A percentile compares a stretch with the other conserved stretches of the same genome.
Conservation (phyloP, 352 stramenopile genomes). For the Phytophthora sansomeana region DNA sequence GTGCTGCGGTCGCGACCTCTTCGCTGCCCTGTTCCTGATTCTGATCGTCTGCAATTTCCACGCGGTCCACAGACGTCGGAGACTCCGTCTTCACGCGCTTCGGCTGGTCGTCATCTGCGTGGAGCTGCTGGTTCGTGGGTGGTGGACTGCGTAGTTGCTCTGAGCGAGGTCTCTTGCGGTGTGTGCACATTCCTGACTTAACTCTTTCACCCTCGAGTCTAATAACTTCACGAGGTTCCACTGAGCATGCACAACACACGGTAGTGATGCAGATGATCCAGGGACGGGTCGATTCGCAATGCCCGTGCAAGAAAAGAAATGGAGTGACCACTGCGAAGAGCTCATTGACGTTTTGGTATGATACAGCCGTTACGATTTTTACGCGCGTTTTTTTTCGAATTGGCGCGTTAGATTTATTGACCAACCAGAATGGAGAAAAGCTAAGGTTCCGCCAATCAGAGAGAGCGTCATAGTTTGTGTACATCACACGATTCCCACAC, state of each 20-base stretch:
- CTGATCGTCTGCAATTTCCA: slow-evolving; percentile 14
- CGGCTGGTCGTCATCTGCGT: slow-evolving; percentile 10
- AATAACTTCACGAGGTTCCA: not conserved
- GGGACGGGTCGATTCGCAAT: not conserved
- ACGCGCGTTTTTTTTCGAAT: slow-evolving; percentile 12
- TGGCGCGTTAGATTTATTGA: slow-evolving; percentile 22
- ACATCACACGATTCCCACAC: slow-evolving; percentile 15
- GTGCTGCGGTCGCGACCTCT: slow-evolving; percentile 38
- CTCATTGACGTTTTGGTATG: slow-evolving; percentile 26
- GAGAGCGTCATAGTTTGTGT: slow-evolving; percentile 2
- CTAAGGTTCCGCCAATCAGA: slow-evolving; percentile 52
- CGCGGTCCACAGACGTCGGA: slow-evolving; percentile 26
- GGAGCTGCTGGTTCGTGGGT: slow-evolving; percentile 22
- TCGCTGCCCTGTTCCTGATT: slow-evolving; percentile 19
- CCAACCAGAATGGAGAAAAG: slow-evolving; percentile 40
- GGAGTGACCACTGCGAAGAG: slow-evolving; percentile 20
- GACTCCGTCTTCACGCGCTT: slow-evolving; percentile 40
- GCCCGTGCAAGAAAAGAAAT: slow-evolving; percentile 46
- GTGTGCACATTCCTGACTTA: slow-evolving; percentile 28
- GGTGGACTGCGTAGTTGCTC: slow-evolving; percentile 22
- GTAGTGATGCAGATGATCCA: not conserved
- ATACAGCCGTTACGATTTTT: slow-evolving; percentile 31
- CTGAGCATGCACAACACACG: slow-evolving; percentile 14
- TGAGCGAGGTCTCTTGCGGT: slow-evolving; percentile 36
- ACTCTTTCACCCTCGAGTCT: not conserved